A percentile compares a stretch with the other conserved stretches of the same genome.
phyloP scores from a whole-genome alignment of 2,329 filamentous ascomycete genomes.

The Dactylellina cionopaga region DNA sequence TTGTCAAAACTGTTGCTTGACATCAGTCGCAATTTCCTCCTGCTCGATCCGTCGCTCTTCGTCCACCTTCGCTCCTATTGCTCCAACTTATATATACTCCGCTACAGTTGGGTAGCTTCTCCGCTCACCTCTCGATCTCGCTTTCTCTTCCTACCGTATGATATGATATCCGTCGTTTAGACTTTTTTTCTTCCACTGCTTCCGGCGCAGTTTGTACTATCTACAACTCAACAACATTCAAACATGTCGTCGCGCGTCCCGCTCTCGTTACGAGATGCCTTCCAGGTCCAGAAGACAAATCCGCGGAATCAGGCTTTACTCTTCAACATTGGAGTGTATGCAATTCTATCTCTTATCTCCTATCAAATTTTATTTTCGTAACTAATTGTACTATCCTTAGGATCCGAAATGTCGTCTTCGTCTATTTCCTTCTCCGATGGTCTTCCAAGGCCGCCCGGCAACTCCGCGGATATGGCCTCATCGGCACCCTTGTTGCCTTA shows the following conservation, averaged over 20 bases:
- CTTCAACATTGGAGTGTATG: slow-evolving; percentile 50
- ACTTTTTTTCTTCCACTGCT: not conserved
- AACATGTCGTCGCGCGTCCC: slow-evolving; percentile 49
- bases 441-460: slow-evolving; percentile 82
- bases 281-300: slow-evolving; percentile 45
- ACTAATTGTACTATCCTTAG: slow-evolving; percentile 62
- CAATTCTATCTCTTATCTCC: not conserved
- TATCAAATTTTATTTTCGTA: not conserved
- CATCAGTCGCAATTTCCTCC: slow-evolving; percentile 41
- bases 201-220: slow-evolving; percentile 12
- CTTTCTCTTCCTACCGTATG: not conserved
- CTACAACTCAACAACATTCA: not conserved
- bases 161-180: slow-evolving; percentile 25
- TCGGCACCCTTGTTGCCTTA: slow-evolving; percentile 79
- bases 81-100: not conserved
- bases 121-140: not conserved
- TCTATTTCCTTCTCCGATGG: slow-evolving; percentile 86
- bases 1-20: slow-evolving; percentile 16
- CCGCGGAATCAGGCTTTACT: slow-evolving; percentile 45
- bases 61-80: not conserved
- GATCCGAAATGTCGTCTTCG: slow-evolving; percentile 85
- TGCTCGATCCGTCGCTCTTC: slow-evolving; percentile 25
- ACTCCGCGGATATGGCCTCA: slow-evolving; percentile 84
- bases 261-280: slow-evolving; percentile 48
- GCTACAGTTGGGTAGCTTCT: slow-evolving; percentile 7